These are phyloP conservation scores for Blastomyces gilchristii DNA, from an alignment of 2,329 filamentous ascomycete species.

Conservation along the genomic window DNA sequence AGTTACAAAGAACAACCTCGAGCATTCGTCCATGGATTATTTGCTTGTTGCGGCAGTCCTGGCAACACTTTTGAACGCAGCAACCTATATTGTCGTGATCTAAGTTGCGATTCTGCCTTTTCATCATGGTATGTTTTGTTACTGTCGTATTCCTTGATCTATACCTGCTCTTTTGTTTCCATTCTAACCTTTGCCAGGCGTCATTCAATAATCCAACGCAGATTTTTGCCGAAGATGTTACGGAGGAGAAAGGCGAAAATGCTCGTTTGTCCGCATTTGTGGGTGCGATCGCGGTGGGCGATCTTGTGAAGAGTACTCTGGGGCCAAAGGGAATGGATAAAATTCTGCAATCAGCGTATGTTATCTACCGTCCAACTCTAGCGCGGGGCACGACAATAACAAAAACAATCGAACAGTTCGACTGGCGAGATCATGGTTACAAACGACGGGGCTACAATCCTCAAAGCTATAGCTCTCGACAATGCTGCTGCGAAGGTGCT, in stretches of 20 bases:
- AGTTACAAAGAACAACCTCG: not conserved
- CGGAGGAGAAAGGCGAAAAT: constrained; percentile 98
- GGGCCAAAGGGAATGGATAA: constrained; percentile 99
- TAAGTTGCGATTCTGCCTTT: not conserved
- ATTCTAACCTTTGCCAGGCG: constrained; percentile 21
- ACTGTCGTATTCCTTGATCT: not conserved
- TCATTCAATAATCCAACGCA: constrained; percentile 66
- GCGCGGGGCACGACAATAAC: not conserved
- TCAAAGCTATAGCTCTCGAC: constrained; percentile 96
- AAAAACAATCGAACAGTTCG: constrained; percentile 47
- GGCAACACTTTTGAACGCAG: constrained; percentile 1
- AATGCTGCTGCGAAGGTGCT: constrained; percentile 97
- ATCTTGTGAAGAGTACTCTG: constrained; percentile 92
- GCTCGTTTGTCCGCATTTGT: constrained; percentile 97
- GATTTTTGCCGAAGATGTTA: constrained; percentile 95
- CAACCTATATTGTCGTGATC: not conserved
- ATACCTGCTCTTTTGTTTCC: not conserved
- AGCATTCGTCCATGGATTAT: not conserved
- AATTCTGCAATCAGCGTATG: constrained; percentile 87
- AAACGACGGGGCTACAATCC: constrained; percentile 95
- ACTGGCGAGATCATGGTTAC: constrained; percentile 97
- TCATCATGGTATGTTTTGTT: constrained; percentile 13
- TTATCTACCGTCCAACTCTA: constrained; percentile 19
- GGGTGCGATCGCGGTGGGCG: constrained; percentile 92
- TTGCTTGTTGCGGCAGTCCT: not conserved